Conservation (phyloP, 2,329 filamentous ascomycete genomes). For the Nothophoma quercina region DNA sequence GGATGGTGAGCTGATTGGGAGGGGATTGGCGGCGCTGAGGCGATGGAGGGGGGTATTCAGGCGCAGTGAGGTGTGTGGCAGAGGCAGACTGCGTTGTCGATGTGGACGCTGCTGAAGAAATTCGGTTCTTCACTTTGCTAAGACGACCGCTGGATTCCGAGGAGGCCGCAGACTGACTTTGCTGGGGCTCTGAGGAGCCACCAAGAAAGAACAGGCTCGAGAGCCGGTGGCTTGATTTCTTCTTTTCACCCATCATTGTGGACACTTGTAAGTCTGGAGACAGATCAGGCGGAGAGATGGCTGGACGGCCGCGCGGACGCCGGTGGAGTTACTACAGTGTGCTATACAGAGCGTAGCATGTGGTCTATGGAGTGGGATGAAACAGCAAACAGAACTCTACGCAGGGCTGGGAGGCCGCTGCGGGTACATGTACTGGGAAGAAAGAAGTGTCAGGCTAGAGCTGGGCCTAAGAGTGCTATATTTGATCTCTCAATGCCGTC, state of each 20-base stretch:
- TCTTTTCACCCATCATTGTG: constrained; percentile 39
- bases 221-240: constrained; percentile 43
- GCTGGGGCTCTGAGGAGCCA: constrained; percentile 25
- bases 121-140: constrained; percentile 42
- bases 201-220: constrained; percentile 44
- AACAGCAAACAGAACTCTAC: constrained; percentile 34
- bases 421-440: constrained; percentile 22
- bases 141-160: constrained; percentile 41
- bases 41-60: constrained; percentile 40
- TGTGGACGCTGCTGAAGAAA: constrained; percentile 33
- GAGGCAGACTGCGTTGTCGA: constrained; percentile 14
- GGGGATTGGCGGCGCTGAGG: constrained; percentile 23
- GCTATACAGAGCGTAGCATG: constrained; percentile 18
- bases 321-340: constrained; percentile 4
- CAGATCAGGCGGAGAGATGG: neutral
- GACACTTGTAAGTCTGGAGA: neutral
- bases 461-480: constrained; percentile 33
- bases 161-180: constrained; percentile 29
- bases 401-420: constrained; percentile 19
- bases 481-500: constrained; percentile 30
- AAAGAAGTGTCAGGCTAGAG: constrained; percentile 22
- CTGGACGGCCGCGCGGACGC: constrained; percentile 4
- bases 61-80: constrained; percentile 34
- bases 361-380: constrained; percentile 17
- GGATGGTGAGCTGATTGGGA: constrained; percentile 35